Evolutionary conservation across 345 rosid genomes (phyloP), one percentile per base, ranked within the genome.

Genomic region (Noccaea caerulescens): DNA sequence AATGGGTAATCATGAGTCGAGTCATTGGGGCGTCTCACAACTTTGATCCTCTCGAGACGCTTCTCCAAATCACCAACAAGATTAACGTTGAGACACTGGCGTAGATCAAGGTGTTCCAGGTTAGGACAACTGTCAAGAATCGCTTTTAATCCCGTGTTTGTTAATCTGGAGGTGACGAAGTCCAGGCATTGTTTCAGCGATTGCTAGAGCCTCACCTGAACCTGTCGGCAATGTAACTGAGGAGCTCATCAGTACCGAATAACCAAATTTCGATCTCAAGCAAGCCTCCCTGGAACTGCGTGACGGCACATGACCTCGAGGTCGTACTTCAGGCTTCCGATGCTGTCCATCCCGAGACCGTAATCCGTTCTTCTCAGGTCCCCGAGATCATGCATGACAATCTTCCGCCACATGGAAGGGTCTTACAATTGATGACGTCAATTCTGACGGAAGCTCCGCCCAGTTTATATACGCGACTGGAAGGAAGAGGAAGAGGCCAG

Each of bases 111-210:
- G 4, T 63, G 55, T 10, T 46, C 56, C 10, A 63, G 43, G 7
- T 33, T 6, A 3, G 32, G 54, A 63, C 32, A 33, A 4, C 33
- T 16, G 32, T 63, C 68, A 18, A 63, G 68, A 47, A 63, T 63
- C 14, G 56, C 56, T 1, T 16, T 47, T 18, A 63, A 10, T 2
- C 68, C 44, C 0, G 38, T 8, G 11, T 63, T 13, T 47, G 56
- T 2, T 47, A 63, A 10, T 16, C 30, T 63, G 82, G 23, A 90
- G 92, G 53, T 71, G 76, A 46, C 47, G 82, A 27, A 86, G 58
- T 27, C 53, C 56, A 6, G 71, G 90, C 92, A 88, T 84, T 32
- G 68, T 71, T 64, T 82, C 71, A 2, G 87, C 93, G 46, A 90
- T 85, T 52, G 86, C 88, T 23, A 73, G 16, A 6, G 90, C 92